Evolutionary conservation across 441 rosid genomes (phyloP).

Genomic region (Adansonia madagascariensis): DNA sequence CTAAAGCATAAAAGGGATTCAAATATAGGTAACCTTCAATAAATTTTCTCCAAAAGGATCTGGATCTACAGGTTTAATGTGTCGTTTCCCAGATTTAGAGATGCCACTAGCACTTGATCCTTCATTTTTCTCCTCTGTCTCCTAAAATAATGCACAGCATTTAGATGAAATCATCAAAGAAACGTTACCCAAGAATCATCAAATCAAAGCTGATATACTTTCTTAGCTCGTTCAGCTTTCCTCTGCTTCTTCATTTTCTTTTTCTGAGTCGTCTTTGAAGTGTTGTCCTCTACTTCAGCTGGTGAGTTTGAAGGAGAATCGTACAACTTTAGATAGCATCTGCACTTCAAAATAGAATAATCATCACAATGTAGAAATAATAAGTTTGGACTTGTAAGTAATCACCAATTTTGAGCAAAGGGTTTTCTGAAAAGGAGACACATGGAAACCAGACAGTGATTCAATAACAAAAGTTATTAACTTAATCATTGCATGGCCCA

Average conservation of each 20-base stretch:
- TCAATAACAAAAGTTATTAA: background rate
- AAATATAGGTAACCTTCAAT: conserved; percentile 68
- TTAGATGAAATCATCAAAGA: conserved; percentile 29
- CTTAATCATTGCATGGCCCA: background rate
- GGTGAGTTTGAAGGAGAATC: conserved; percentile 83
- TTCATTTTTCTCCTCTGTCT: conserved; percentile 88
- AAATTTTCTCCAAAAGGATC: conserved; percentile 96
- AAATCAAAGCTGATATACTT: conserved; percentile 49
- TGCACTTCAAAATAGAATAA: conserved; percentile 42
- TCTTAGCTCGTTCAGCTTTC: conserved; percentile 98
- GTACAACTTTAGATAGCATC: conserved; percentile 86
- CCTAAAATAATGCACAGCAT: conserved; percentile 52
- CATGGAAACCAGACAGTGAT: background rate
- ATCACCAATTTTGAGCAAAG: background rate
- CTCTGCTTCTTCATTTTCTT: conserved; percentile 92
- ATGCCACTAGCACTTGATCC: conserved; percentile 68
- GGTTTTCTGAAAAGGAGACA: background rate
- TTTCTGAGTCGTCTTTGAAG: conserved; percentile 88
- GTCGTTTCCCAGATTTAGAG: conserved; percentile 89
- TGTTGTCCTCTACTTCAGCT: conserved; percentile 73
- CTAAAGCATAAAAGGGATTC: conserved; percentile 19
- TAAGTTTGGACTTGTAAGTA: background rate
- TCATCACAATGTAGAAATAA: conserved; percentile 8
- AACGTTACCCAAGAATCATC: conserved; percentile 27
- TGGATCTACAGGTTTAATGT: conserved; percentile 88